Evolutionary conservation across 345 rosid species (phyloP).

Genomic region (Trapa incisa): DNA sequence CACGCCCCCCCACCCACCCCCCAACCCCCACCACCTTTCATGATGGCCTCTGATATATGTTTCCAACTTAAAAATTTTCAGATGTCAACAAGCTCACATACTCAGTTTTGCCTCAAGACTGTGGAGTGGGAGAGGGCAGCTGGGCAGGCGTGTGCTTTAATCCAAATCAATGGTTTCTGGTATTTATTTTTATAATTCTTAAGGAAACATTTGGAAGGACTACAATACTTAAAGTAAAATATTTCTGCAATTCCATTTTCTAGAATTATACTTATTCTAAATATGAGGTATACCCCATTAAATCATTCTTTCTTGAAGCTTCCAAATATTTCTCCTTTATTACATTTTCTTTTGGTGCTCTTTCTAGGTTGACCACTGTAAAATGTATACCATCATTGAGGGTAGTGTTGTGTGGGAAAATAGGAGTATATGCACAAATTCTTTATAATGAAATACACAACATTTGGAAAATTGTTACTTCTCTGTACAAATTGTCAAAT

Average conservation of each 20-base stretch:
- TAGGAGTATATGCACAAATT: no score
- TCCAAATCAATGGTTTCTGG: constrained; percentile 58
- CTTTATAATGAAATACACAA: no score
- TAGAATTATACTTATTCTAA: not conserved
- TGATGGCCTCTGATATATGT: not conserved
- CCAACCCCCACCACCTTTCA: no score
- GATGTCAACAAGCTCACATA: constrained; percentile 41
- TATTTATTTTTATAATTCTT: constrained; percentile 2
- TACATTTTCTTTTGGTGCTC: not conserved
- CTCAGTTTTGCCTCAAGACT: constrained; percentile 51
- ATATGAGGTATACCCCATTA: not conserved
- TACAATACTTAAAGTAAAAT: not conserved
- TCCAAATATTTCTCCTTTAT: not conserved
- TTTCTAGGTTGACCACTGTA: not conserved
- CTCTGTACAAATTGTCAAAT: no score
- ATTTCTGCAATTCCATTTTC: not conserved
- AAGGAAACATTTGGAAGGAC: not conserved
- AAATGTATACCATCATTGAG: not conserved
- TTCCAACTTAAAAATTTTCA: constrained; percentile 13
- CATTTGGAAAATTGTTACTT: no score
- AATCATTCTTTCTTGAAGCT: not conserved
- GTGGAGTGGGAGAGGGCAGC: constrained; percentile 62
- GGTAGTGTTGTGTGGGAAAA: not conserved
- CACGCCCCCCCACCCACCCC: no score
- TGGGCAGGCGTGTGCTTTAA: constrained; percentile 70